A percentile compares a stretch with the other conserved stretches of the same genome.
Evolutionary conservation across 2,329 filamentous ascomycete species (phyloP).

Genomic region (Alternaria postmessia): DNA sequence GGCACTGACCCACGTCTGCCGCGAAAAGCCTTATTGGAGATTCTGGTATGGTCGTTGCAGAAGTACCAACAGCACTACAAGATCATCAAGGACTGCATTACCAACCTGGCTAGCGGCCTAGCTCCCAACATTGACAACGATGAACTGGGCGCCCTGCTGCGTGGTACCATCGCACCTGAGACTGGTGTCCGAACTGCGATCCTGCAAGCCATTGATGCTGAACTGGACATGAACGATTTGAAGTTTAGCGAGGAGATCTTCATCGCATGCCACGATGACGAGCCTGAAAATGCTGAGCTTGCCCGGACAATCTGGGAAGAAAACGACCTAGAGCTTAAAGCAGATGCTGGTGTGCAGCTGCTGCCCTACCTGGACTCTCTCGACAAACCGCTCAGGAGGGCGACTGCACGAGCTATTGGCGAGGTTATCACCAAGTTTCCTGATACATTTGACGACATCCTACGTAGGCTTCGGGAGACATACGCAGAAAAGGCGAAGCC

Average conservation of each 20-base stretch:
- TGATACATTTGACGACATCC: slow-evolving; percentile 66
- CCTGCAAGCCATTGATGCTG: slow-evolving; percentile 87
- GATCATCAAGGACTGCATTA: slow-evolving; percentile 88
- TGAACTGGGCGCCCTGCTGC: slow-evolving; percentile 79
- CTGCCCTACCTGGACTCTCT: slow-evolving; percentile 81
- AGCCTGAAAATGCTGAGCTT: slow-evolving; percentile 83
- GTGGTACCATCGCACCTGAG: slow-evolving; percentile 81
- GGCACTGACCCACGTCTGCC: slow-evolving; percentile 76
- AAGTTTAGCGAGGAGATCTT: slow-evolving; percentile 90
- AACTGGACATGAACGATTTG: slow-evolving; percentile 89
- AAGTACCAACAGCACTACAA: slow-evolving; percentile 93
- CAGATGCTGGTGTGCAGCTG: slow-evolving; percentile 71
- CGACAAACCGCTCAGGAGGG: slow-evolving; percentile 82
- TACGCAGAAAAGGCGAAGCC: slow-evolving; percentile 85
- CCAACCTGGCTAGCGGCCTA: slow-evolving; percentile 84
- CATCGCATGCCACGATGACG: slow-evolving; percentile 90
- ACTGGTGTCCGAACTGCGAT: slow-evolving; percentile 82
- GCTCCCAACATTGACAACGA: slow-evolving; percentile 77
- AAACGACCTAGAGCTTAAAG: slow-evolving; percentile 76
- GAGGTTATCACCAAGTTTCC: slow-evolving; percentile 72
- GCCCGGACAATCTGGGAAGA: slow-evolving; percentile 95
- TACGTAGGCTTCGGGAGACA: slow-evolving; percentile 71
- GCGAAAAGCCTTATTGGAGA: slow-evolving; percentile 74
- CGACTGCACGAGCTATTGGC: slow-evolving; percentile 82
- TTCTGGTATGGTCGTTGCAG: slow-evolving; percentile 84